These are phyloP conservation scores for Leptographium flavum DNA, from an alignment of 2,329 filamentous ascomycete species.

Conservation along the genomic window DNA sequence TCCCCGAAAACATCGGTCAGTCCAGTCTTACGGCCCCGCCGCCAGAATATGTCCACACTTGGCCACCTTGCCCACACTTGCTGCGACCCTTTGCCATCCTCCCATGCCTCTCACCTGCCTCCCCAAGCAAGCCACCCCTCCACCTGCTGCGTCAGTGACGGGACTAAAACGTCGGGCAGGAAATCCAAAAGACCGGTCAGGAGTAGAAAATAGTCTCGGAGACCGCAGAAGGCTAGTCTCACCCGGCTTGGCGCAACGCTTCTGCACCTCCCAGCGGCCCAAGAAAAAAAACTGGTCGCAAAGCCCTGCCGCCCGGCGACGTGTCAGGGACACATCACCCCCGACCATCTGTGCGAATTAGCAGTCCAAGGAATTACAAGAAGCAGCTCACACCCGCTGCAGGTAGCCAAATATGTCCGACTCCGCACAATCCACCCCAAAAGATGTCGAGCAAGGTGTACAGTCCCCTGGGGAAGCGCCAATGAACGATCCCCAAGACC, in stretches of 20 bases:
- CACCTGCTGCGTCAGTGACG: slow-evolving; percentile 1
- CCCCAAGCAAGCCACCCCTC: slow-evolving; percentile 18
- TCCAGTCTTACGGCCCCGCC: neutral
- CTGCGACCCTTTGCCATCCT: slow-evolving; percentile 1
- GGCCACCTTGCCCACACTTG: neutral
- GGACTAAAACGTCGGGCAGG: slow-evolving; percentile 30
- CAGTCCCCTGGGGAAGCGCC: slow-evolving; percentile 86
- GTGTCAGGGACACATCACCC: slow-evolving; percentile 49
- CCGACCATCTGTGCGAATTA: slow-evolving; percentile 41
- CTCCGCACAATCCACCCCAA: slow-evolving; percentile 71
- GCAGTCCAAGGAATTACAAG: slow-evolving; percentile 40
- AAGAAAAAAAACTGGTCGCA: slow-evolving; percentile 25
- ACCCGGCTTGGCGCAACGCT: slow-evolving; percentile 29
- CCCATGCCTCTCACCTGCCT: neutral
- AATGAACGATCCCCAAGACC: slow-evolving; percentile 78
- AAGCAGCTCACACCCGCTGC: slow-evolving; percentile 50
- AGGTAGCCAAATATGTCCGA: slow-evolving; percentile 84
- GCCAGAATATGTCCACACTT: too few relatives aligned
- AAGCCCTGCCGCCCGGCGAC: slow-evolving; percentile 43
- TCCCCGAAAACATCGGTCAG: neutral
- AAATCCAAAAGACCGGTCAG: slow-evolving; percentile 16
- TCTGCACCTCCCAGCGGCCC: slow-evolving; percentile 36
- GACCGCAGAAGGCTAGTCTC: slow-evolving; percentile 10
- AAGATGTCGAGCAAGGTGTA: slow-evolving; percentile 87
- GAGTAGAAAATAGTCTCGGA: slow-evolving; percentile 14